phyloP scores from a whole-genome alignment of 345 rosid species.

The Adansonia digitata region DNA sequence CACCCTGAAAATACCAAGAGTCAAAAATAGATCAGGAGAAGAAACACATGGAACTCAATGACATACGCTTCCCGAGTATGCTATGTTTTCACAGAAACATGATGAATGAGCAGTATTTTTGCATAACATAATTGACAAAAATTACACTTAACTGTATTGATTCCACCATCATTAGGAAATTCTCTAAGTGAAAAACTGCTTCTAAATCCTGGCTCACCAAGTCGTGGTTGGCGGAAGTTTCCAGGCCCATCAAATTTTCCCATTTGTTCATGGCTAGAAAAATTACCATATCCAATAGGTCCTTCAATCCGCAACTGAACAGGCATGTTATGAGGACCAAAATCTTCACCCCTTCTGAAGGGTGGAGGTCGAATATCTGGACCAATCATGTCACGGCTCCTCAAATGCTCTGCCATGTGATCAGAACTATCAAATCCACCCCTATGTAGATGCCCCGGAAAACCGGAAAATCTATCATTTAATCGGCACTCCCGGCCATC shows the following conservation, averaged over 20 bases:
- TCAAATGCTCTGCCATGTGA: slow-evolving; percentile 30
- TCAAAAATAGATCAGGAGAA: slow-evolving; percentile 8
- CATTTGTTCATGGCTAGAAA: slow-evolving; percentile 34
- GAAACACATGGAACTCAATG: not conserved
- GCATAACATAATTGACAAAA: not conserved
- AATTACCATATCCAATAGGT: slow-evolving; percentile 31
- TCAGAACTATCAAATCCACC: slow-evolving; percentile 52
- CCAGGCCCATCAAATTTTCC: slow-evolving; percentile 41
- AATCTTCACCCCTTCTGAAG: slow-evolving; percentile 45
- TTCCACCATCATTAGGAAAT: slow-evolving; percentile 41
- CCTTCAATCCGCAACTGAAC: slow-evolving; percentile 28
- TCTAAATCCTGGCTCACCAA: slow-evolving; percentile 63
- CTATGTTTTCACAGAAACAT: not conserved
- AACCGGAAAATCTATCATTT: slow-evolving; percentile 41
- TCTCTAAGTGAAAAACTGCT: slow-evolving; percentile 44
- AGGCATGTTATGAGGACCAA: slow-evolving; percentile 36
- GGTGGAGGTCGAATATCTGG: slow-evolving; percentile 39
- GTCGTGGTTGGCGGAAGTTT: slow-evolving; percentile 31
- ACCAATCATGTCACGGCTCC: slow-evolving; percentile 31
- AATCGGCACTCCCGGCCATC: slow-evolving; percentile 39
- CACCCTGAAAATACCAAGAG: slow-evolving; percentile 33
- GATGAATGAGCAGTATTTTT: not conserved
- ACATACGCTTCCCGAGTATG: not conserved
- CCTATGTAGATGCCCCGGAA: slow-evolving; percentile 36
- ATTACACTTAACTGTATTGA: slow-evolving; percentile 44